Evolutionary conservation across 2,329 filamentous ascomycete genomes (phyloP).

Genomic region (Penicillium hesseltinei): DNA sequence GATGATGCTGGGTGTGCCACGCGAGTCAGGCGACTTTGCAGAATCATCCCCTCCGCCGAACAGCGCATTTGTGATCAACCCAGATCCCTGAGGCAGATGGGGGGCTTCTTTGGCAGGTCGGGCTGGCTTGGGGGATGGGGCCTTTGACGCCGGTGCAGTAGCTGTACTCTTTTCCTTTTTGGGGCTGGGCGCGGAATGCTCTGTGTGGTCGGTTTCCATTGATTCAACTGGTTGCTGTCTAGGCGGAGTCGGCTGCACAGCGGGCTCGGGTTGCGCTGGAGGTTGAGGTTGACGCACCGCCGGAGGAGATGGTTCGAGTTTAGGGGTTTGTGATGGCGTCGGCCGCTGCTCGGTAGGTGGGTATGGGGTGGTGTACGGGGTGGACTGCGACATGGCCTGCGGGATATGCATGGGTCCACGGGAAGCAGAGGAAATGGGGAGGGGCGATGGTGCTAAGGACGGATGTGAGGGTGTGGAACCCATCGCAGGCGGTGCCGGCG

Average conservation of each 20-base stretch:
- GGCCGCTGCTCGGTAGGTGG: constrained; percentile 27
- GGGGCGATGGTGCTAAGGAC: constrained; percentile 24
- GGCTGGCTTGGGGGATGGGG: constrained; percentile 55
- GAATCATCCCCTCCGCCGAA: constrained; percentile 53
- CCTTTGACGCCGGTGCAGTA: constrained; percentile 50
- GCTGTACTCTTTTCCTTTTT: constrained; percentile 45
- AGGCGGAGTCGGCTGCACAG: constrained; percentile 17
- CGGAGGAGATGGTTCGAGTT: constrained; percentile 20
- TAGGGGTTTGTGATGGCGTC: constrained; percentile 24
- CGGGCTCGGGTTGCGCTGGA: constrained; percentile 12
- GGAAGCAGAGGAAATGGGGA: constrained; percentile 24
- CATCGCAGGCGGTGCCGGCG: constrained; percentile 28
- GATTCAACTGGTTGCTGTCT: constrained; percentile 16
- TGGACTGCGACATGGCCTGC: constrained; percentile 15
- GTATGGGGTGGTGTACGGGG: constrained; percentile 19
- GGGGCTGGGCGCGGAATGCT: constrained; percentile 30
- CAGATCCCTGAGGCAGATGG: constrained; percentile 61
- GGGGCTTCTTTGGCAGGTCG: constrained; percentile 55
- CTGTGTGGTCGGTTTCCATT: constrained; percentile 38
- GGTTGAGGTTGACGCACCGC: constrained; percentile 20
- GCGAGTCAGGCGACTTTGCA: constrained; percentile 44
- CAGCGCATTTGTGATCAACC: constrained; percentile 61
- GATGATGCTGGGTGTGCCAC: constrained; percentile 70
- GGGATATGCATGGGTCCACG: constrained; percentile 20
- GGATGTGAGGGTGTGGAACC: constrained; percentile 24